Evolutionary conservation across 2,329 filamentous ascomycete species (phyloP).

Genomic region (Harringtonia aguacate): DNA sequence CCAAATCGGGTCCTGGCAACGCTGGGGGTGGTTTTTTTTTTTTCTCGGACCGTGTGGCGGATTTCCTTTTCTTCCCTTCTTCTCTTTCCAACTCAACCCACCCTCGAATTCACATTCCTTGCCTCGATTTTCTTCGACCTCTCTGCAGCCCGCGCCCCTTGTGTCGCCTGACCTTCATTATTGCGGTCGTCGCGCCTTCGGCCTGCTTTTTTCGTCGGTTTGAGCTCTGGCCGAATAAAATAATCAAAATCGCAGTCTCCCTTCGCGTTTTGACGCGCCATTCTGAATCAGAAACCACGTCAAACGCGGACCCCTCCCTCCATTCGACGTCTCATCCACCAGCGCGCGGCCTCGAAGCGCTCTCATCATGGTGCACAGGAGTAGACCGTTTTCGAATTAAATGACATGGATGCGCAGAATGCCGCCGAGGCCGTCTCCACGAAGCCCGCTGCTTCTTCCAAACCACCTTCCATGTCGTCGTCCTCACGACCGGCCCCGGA

Average conservation of each 20-base stretch:
- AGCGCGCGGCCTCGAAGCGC: conserved; percentile 26
- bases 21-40: conserved; percentile 2
- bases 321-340: neutral
- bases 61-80: conserved; percentile 3
- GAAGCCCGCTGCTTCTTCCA: conserved; percentile 46
- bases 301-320: neutral
- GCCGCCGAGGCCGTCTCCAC: conserved; percentile 50
- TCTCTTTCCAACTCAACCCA: neutral
- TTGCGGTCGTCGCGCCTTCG: too few species aligned
- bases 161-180: neutral
- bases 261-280: neutral
- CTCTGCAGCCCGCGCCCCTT: neutral
- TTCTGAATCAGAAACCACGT: neutral
- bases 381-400: conserved; percentile 40
- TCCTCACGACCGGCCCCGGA: conserved; percentile 25
- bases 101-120: neutral
- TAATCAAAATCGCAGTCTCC: neutral
- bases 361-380: conserved; percentile 51
- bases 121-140: neutral
- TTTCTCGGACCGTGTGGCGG: conserved; percentile 9
- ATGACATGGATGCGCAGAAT: conserved; percentile 62
- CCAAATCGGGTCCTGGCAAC: neutral
- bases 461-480: conserved; percentile 20
- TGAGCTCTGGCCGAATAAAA: too few species aligned
- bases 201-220: neutral